Evolutionary conservation across 2,329 filamentous ascomycete species (phyloP).

Genomic region (Exophiala bonariae): DNA sequence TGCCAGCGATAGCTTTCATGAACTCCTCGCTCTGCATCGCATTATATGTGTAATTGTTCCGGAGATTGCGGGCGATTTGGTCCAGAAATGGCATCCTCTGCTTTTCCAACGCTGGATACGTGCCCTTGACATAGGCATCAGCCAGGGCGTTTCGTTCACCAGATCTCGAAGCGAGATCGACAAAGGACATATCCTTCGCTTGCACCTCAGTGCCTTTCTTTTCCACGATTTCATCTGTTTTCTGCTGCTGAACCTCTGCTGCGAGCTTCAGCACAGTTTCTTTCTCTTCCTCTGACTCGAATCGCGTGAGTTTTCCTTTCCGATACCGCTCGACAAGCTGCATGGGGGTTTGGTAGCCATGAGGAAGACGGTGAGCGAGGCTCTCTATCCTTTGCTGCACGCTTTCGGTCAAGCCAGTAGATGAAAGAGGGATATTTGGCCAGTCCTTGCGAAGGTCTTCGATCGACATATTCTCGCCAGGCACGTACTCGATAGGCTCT

Average conservation of each 20-base stretch:
- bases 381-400: conserved; percentile 28
- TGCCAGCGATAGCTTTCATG: conserved; percentile 17
- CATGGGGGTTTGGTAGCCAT: conserved; percentile 27
- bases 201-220: conserved; percentile 17
- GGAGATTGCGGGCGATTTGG: conserved; percentile 24
- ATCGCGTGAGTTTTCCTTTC: conserved; percentile 25
- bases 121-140: conserved; percentile 22
- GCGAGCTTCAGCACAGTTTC: conserved; percentile 24
- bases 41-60: conserved; percentile 27
- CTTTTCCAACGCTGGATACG: conserved; percentile 22
- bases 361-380: conserved; percentile 28
- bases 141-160: conserved; percentile 20
- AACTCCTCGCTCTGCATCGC: conserved; percentile 19
- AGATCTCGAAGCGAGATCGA: conserved; percentile 13
- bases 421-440: conserved; percentile 27
- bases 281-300: conserved; percentile 27
- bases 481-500: conserved; percentile 21
- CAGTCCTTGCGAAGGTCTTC: conserved; percentile 26
- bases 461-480: conserved; percentile 17
- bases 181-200: conserved; percentile 20
- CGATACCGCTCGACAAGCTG: conserved; percentile 27
- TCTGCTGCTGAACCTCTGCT: conserved; percentile 16
- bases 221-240: conserved; percentile 20
- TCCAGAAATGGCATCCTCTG: conserved; percentile 27
- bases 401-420: conserved; percentile 21